Conservation (phyloP, 176 grass and related monocot species). For the Aegilops umbellulata region DNA sequence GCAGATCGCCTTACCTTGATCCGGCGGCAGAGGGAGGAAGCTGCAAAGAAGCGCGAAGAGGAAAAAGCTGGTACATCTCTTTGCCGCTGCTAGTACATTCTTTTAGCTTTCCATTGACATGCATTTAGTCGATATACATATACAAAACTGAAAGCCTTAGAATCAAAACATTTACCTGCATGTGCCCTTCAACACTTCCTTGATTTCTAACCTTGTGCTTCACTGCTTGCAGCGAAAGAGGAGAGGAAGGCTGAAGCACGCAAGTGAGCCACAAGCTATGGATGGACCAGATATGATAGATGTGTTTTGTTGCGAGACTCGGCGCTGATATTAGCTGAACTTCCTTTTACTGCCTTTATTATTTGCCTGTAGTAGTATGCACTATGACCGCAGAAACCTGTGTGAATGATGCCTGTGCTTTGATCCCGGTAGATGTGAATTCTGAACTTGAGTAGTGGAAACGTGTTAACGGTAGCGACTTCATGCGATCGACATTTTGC, state of each 20-base stretch:
- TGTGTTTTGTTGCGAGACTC: not conserved
- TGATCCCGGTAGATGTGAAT: not conserved
- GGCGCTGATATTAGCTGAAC: not conserved
- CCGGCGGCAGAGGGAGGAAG: slow-evolving; percentile 74
- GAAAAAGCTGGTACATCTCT: slow-evolving; percentile 73
- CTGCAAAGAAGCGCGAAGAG: slow-evolving; percentile 81
- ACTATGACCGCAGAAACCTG: not conserved
- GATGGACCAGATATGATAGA: not conserved
- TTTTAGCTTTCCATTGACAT: not conserved
- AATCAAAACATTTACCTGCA: not conserved
- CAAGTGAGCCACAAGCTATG: slow-evolving; percentile 33
- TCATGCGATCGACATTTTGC: not conserved
- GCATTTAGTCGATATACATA: not conserved
- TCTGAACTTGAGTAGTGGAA: not conserved
- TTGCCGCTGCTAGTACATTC: not conserved
- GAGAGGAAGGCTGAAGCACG: slow-evolving; percentile 60
- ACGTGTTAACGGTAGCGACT: too few relatives aligned
- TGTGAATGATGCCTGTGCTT: not conserved
- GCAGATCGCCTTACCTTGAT: slow-evolving; percentile 72
- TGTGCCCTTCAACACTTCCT: not conserved
- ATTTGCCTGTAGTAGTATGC: not conserved
- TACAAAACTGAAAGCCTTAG: not conserved
- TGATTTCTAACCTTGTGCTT: slow-evolving; percentile 10
- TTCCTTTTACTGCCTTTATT: slow-evolving; percentile 8
- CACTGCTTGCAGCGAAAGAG: slow-evolving; percentile 58